Evolutionary conservation across 2,329 filamentous ascomycete genomes (phyloP).

Genomic region (Bipolaris victoriae): DNA sequence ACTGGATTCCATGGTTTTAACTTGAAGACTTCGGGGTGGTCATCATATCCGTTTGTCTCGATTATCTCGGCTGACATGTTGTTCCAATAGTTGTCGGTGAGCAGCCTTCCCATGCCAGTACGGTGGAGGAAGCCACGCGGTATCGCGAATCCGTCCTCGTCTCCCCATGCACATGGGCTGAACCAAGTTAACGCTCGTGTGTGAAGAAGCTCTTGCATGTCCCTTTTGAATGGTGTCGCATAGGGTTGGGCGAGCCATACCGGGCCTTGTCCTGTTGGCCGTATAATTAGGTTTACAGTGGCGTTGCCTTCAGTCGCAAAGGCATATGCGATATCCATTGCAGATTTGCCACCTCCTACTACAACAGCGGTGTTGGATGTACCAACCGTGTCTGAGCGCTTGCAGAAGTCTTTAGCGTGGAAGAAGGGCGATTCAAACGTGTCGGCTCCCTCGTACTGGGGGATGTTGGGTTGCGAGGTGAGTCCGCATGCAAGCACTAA

Average conservation of each 20-base stretch:
- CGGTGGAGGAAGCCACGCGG: neutral
- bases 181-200: neutral
- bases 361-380: neutral
- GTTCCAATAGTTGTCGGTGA: neutral
- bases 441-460: neutral
- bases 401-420: neutral
- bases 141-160: neutral
- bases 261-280: neutral
- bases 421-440: neutral
- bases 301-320: neutral
- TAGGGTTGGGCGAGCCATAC: neutral
- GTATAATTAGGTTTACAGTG: neutral
- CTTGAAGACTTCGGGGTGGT: neutral
- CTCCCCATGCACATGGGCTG: neutral
- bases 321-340: neutral
- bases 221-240: neutral
- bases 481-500: neutral
- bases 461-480: neutral
- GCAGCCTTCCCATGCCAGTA: neutral
- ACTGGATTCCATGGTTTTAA: neutral
- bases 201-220: neutral
- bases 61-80: neutral
- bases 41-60: neutral
- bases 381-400: neutral
- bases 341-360: slow-evolving; percentile 1